Evolutionary conservation across 768 basidiomycete species (phyloP).

Genomic region (Trametes villosa): DNA sequence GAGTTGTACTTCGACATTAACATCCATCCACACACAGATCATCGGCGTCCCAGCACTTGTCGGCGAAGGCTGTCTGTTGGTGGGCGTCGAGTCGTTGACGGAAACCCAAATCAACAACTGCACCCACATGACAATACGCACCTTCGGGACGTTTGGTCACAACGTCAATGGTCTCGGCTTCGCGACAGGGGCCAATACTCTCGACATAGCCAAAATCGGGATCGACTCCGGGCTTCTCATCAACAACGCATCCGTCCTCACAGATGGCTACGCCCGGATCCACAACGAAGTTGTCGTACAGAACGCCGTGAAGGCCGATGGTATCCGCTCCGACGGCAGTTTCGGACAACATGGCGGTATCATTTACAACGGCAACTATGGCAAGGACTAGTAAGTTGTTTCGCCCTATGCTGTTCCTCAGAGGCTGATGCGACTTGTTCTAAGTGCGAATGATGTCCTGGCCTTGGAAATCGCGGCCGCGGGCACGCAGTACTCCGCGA

Average conservation of each 20-base stretch:
- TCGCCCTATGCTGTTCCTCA: no score
- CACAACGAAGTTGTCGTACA: constrained; percentile 58
- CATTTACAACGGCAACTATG: constrained; percentile 64
- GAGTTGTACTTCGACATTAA: no score
- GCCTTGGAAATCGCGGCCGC: constrained; percentile 63
- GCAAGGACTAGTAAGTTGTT: constrained; percentile 47
- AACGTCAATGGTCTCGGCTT: constrained; percentile 49
- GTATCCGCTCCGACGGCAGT: constrained; percentile 53
- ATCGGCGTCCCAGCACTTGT: constrained; percentile 64
- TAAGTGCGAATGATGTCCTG: constrained; percentile 61
- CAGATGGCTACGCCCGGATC: constrained; percentile 41
- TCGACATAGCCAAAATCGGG: constrained; percentile 68
- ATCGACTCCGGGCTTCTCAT: constrained; percentile 51
- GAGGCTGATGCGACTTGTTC: background rate
- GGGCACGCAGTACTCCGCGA: constrained; percentile 61
- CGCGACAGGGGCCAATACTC: constrained; percentile 65
- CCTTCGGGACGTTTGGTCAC: constrained; percentile 52
- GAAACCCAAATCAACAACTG: constrained; percentile 49
- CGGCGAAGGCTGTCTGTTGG: constrained; percentile 58
- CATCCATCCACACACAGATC: constrained; percentile 40
- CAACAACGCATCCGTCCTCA: constrained; percentile 28
- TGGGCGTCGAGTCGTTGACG: constrained; percentile 50
- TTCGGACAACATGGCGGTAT: constrained; percentile 59
- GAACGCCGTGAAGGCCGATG: constrained; percentile 55
- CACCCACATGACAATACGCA: constrained; percentile 51